Conservation (phyloP, 164 flowering plant species). For the Berberis vulgaris region DNA sequence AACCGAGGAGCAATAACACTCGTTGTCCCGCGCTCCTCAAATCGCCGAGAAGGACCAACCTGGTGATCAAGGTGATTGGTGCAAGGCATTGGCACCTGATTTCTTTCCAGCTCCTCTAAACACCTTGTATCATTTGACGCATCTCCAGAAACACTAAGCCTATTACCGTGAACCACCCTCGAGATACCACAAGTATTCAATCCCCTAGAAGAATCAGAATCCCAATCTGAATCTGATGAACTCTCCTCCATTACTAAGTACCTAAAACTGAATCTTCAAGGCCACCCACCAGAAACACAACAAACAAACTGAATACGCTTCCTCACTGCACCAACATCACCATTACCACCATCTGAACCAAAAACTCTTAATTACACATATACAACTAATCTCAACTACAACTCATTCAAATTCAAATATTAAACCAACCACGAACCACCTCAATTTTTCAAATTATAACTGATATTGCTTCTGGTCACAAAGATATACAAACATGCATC, state of each 20-base stretch:
- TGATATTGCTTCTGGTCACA: too few species aligned
- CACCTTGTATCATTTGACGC: background rate
- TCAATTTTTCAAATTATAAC: too few species aligned
- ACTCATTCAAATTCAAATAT: background rate
- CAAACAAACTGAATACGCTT: slow-evolving; percentile 10
- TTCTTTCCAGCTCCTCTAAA: background rate
- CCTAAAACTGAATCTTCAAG: slow-evolving; percentile 24
- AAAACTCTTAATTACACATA: slow-evolving; percentile 10
- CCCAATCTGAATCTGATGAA: slow-evolving; percentile 51
- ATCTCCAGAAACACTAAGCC: background rate
- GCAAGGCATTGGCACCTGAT: background rate
- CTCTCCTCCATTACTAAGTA: slow-evolving; percentile 59
- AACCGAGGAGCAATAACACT: slow-evolving; percentile 15
- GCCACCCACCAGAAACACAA: slow-evolving; percentile 21
- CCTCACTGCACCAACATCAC: slow-evolving; percentile 17
- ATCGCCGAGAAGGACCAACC: slow-evolving; percentile 34
- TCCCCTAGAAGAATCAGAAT: slow-evolving; percentile 50
- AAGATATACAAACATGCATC: too few species aligned
- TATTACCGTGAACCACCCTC: slow-evolving; percentile 7
- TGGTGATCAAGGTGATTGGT: slow-evolving; percentile 27
- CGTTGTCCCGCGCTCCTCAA: slow-evolving; percentile 27
- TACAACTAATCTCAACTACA: background rate
- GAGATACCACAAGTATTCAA: slow-evolving; percentile 40
- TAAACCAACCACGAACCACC: too few species aligned
- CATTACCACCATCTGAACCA: slow-evolving; percentile 10